Conservation (phyloP, 768 basidiomycete genomes). For the Boletus pseudo-olivaceus region DNA sequence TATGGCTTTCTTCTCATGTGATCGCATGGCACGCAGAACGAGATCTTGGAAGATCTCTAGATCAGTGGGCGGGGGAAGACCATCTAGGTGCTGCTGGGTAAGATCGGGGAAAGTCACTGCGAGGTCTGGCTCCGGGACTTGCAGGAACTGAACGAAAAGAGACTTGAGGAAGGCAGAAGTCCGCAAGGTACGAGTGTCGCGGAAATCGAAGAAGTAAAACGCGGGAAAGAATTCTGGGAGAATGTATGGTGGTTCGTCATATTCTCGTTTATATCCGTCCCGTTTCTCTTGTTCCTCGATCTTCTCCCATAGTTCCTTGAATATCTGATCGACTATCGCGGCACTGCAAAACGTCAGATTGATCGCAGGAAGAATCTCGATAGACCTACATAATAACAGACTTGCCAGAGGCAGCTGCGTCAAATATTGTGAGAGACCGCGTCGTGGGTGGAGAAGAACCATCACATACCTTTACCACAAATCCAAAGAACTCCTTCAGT, state of each 20-base stretch:
- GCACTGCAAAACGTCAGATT: slow-evolving; percentile 17
- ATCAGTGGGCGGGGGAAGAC: slow-evolving; percentile 19
- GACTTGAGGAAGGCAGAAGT: slow-evolving; percentile 21
- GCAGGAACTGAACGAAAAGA: slow-evolving; percentile 26
- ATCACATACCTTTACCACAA: slow-evolving; percentile 18
- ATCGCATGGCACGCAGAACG: slow-evolving; percentile 21
- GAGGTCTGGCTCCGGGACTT: slow-evolving; percentile 20
- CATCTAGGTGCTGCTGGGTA: slow-evolving; percentile 11
- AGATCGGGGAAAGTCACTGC: slow-evolving; percentile 21
- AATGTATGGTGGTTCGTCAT: slow-evolving; percentile 14
- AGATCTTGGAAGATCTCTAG: slow-evolving; percentile 11
- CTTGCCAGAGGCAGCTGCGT: slow-evolving; percentile 20
- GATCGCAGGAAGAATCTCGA: not conserved
- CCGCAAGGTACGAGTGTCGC: slow-evolving; percentile 20
- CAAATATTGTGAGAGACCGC: slow-evolving; percentile 4
- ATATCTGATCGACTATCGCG: slow-evolving; percentile 21
- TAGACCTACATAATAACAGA: slow-evolving; percentile 22
- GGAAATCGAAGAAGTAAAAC: slow-evolving; percentile 29
- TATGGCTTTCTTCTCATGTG: slow-evolving; percentile 19
- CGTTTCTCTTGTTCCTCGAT: slow-evolving; percentile 20
- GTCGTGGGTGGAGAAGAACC: not conserved
- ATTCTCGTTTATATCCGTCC: slow-evolving; percentile 11
- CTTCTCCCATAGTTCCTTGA: slow-evolving; percentile 22
- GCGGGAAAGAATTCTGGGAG: slow-evolving; percentile 26
- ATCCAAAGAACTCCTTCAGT: slow-evolving; percentile 26